Base-by-base conservation (phyloP, 1,139 yeast genomes). In the Saccharomyces hybrid region DNA sequence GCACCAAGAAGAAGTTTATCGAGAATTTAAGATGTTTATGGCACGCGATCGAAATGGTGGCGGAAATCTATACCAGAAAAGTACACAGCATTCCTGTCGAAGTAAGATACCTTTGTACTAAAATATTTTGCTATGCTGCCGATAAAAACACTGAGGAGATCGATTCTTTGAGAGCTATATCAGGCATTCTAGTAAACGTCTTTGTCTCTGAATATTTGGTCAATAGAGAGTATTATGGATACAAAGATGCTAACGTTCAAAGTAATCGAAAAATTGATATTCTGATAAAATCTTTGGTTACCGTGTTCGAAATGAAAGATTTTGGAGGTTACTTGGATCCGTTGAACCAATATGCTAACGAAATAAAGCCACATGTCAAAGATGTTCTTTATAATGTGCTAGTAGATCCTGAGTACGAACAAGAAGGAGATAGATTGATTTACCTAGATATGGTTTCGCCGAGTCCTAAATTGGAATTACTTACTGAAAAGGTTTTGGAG, bases 141-240 rank as follows among this genome's bases (percentile, higher is more conserved):
- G 70, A 70, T 49, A 69, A 66, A 53, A 59, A 73, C 47, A 63
- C 71, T 1, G 64, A 68, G 27, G 73, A 69, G 41, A 63, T 64
- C 11, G 67, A 68, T 2, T 79, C 81, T 54, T 67, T 77, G 6
- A 77, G 77, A 55, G 75, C 87, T 0, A 74, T 89, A 47, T 74
- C 88, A 59, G 78, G 88, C 41, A 88, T 90, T 58, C 86, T 89
- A 0, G 88, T 93, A 66, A 77, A 95, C 58, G 83, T 87, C 59
- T 73, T 90, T 48, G 73, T 88, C 19, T 87, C 86, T 9, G 67
- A 61, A 38, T 68, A 59, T 75, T 4, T 70, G 60, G 48, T 71
- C 64, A 53, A 72, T 72, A 21, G 79, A 69, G 50, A 66, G 62
- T 50, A 71, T 64, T 60, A 60, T 54, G 67, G 69, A 3, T 41